Conservation (phyloP, 2,329 filamentous ascomycete species). For the Chrysoporthe cubensis region DNA sequence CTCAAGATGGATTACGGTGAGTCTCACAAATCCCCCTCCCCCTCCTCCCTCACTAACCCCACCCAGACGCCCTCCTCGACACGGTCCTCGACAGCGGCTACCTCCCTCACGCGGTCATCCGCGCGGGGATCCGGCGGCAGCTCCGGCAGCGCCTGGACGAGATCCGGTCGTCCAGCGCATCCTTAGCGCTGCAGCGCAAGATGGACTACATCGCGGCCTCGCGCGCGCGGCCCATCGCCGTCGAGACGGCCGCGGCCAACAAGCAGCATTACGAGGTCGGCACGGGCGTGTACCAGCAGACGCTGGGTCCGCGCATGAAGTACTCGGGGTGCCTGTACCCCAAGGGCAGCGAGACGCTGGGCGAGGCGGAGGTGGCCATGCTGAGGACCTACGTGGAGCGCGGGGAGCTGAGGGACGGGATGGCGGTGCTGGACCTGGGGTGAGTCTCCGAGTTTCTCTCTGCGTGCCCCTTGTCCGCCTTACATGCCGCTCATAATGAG, state of each 20-base stretch:
- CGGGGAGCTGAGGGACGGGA: conserved; percentile 62
- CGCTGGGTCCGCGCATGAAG: conserved; percentile 72
- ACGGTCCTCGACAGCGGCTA: conserved; percentile 68
- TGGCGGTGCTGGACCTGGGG: conserved; percentile 66
- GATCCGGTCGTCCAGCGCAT: conserved; percentile 58
- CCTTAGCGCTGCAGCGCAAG: conserved; percentile 59
- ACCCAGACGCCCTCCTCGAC: conserved; percentile 40
- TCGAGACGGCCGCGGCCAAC: conserved; percentile 68
- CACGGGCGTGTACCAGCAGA: conserved; percentile 63
- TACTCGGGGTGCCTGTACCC: conserved; percentile 71
- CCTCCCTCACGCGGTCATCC: conserved; percentile 65
- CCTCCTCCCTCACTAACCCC: not conserved
- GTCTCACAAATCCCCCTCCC: not conserved
- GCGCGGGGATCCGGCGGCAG: conserved; percentile 68
- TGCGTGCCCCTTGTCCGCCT: not conserved
- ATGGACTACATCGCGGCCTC: conserved; percentile 65
- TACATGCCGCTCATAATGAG: conserved; percentile 1
- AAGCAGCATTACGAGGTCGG: conserved; percentile 75
- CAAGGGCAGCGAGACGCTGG: conserved; percentile 64
- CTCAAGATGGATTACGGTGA: conserved; percentile 31
- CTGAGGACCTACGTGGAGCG: conserved; percentile 64
- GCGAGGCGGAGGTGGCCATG: conserved; percentile 70
- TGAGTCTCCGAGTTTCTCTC: conserved; percentile 37
- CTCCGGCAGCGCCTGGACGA: conserved; percentile 61
- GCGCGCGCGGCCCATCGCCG: conserved; percentile 66